phyloP scores from a whole-genome alignment of 2,329 filamentous ascomycete species.

The Epichloe glyceriae region DNA sequence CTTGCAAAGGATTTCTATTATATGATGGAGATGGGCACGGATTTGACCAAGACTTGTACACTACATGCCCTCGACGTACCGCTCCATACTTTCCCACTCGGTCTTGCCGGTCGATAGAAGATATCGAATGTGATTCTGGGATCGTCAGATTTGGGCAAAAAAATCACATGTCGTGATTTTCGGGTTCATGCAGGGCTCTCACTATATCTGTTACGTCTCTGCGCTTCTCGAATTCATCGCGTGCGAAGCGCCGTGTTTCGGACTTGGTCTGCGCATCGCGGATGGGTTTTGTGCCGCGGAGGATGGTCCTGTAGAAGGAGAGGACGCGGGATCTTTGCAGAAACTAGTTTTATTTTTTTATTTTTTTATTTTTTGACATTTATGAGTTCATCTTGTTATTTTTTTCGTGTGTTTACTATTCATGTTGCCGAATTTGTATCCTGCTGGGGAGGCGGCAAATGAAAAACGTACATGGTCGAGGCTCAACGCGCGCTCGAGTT shows the following conservation, averaged over 20 bases:
- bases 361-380: not conserved
- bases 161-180: not conserved
- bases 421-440: not conserved
- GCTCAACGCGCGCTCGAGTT: slow-evolving; percentile 30
- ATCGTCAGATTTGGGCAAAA: not conserved
- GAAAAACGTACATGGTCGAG: slow-evolving; percentile 39
- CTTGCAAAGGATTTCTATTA: no score
- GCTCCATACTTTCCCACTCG: slow-evolving; percentile 50
- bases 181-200: slow-evolving; percentile 15
- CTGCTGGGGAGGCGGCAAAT: not conserved
- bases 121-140: slow-evolving; percentile 46
- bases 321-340: slow-evolving; percentile 42
- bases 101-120: slow-evolving; percentile 52
- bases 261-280: slow-evolving; percentile 33
- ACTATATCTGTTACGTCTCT: slow-evolving; percentile 43
- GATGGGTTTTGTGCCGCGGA: slow-evolving; percentile 42
- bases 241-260: slow-evolving; percentile 44
- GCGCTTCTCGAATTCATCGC: slow-evolving; percentile 49
- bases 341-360: slow-evolving; percentile 32
- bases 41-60: not conserved
- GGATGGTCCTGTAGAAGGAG: slow-evolving; percentile 43
- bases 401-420: not conserved
- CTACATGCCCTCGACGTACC: slow-evolving; percentile 27
- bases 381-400: not conserved
- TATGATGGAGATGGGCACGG: no score